Evolutionary conservation across 257 asterid species (phyloP).

Genomic region (Penstemon eatonii): DNA sequence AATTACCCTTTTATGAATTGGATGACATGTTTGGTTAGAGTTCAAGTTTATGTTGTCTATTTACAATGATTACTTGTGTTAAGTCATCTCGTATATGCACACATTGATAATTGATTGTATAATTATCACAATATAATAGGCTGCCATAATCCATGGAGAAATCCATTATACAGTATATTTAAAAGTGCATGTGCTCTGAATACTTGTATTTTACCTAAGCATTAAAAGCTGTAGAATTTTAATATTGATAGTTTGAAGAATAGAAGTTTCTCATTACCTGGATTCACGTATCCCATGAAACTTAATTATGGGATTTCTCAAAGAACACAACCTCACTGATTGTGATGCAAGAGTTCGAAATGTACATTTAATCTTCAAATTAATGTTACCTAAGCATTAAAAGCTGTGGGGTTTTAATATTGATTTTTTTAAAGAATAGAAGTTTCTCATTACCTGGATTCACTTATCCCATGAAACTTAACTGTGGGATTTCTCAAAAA

Average conservation of each 20-base stretch:
- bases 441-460: conserved; percentile 49
- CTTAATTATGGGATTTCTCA: conserved; percentile 39
- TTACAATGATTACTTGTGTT: too few relatives aligned
- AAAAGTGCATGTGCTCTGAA: not conserved
- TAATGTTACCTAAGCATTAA: conserved; percentile 24
- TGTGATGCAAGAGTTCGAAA: conserved; percentile 28
- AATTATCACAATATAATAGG: too few relatives aligned
- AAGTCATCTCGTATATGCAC: too few relatives aligned
- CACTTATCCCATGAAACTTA: conserved; percentile 46
- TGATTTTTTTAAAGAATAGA: conserved; percentile 38
- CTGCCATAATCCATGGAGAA: too few relatives aligned
- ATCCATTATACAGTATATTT: too few relatives aligned
- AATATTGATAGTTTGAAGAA: conserved; percentile 34
- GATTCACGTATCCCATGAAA: conserved; percentile 46
- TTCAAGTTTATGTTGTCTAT: too few relatives aligned
- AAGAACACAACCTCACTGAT: conserved; percentile 33
- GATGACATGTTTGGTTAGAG: too few relatives aligned
- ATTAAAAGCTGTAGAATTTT: conserved; percentile 19
- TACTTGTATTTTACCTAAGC: conserved; percentile 13
- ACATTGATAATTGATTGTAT: too few relatives aligned
- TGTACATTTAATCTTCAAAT: not conserved
- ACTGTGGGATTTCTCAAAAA: conserved; percentile 34
- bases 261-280: conserved; percentile 50
- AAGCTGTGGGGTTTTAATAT: conserved; percentile 12
- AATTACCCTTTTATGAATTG: not conserved